A percentile compares a stretch with the other conserved stretches of the same genome.
Conservation (phyloP, 495 filamentous ascomycete species). For the Apiosordaria backusii region DNA sequence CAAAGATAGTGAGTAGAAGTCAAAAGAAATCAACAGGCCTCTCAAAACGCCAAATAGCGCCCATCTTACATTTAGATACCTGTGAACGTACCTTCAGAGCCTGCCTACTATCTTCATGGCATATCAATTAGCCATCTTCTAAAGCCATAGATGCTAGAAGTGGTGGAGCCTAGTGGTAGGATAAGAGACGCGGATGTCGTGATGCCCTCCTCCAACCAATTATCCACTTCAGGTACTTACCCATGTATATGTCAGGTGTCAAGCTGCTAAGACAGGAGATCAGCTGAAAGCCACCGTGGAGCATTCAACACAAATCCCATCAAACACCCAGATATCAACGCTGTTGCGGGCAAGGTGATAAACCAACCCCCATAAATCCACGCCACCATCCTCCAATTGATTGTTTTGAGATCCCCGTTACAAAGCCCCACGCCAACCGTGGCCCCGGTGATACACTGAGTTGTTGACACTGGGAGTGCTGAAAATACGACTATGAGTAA, state of each 20-base stretch:
- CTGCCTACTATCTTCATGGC: neutral
- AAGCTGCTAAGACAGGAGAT: too few relatives aligned
- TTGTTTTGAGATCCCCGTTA: conserved; percentile 51
- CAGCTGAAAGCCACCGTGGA: conserved; percentile 30
- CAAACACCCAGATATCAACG: conserved; percentile 53
- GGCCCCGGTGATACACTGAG: conserved; percentile 60
- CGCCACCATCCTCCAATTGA: conserved; percentile 59
- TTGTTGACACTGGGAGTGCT: conserved; percentile 56
- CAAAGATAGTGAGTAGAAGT: too few relatives aligned
- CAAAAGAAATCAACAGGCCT: too few relatives aligned
- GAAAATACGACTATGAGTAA: too few relatives aligned
- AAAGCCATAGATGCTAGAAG: too few relatives aligned
- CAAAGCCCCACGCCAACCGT: conserved; percentile 61
- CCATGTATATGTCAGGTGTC: too few relatives aligned
- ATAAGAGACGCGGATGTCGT: too few relatives aligned
- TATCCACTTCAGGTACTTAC: too few relatives aligned
- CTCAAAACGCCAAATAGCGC: too few relatives aligned
- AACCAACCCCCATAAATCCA: conserved; percentile 59
- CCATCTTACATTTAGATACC: neutral
- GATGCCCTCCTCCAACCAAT: too few relatives aligned
- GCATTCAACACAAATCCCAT: conserved; percentile 58
- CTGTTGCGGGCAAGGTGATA: conserved; percentile 54
- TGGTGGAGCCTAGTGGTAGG: too few relatives aligned
- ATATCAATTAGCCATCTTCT: too few relatives aligned
- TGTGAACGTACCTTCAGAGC: neutral